Evolutionary conservation across 2,329 filamentous ascomycete species (phyloP), one percentile per base, ranked within the genome.

Genomic region (Hypomyces rosellus): DNA sequence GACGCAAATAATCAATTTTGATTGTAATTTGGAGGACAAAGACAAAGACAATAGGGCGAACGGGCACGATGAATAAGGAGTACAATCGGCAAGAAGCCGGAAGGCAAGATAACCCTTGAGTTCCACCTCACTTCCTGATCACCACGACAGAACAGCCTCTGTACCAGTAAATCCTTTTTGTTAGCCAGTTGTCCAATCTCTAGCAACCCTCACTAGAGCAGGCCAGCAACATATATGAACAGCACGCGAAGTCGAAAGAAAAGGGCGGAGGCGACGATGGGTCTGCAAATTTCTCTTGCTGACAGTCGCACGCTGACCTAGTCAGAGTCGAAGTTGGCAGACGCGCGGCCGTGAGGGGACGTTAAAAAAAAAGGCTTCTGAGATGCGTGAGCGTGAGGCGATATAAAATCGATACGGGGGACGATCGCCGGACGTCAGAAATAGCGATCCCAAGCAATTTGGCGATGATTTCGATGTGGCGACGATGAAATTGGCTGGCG

Each of bases 1-100:
- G 63, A 65, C 55, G 61, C 62, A 65, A 68, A 69, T 71, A 74
- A 70, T 76, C 71, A 77, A 77, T 77, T 76, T 67, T 75, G 72
- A 76, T 75, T 76, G 71, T 73, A 69, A 30, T 30, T 62, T 68
- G 67, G 62, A 58, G 62, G 59, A 57, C 61, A 62, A 59, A 63
- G 57, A 59, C 53, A 61, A 61, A 57, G 63, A 57, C 58, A 68
- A 63, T 62, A 63, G 63, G 65, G 62, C 50, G 62, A 63, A 60
- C 49, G 65, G 63, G 63, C 55, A 61, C 55, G 61, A 64, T 57
- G 61, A 67, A 65, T 65, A 68, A 67, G 62, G 64, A 67, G 67
- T 71, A 71, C 68, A 71, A 63, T 61, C 61, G 65, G 65, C 65
- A 58, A 58, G 38, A 40, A 40, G 62, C 65, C 63, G 61, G 58